These are phyloP conservation scores for Colletotrichum cordylinicola DNA, from an alignment of 2,329 filamentous ascomycete species.

Conservation along the genomic window DNA sequence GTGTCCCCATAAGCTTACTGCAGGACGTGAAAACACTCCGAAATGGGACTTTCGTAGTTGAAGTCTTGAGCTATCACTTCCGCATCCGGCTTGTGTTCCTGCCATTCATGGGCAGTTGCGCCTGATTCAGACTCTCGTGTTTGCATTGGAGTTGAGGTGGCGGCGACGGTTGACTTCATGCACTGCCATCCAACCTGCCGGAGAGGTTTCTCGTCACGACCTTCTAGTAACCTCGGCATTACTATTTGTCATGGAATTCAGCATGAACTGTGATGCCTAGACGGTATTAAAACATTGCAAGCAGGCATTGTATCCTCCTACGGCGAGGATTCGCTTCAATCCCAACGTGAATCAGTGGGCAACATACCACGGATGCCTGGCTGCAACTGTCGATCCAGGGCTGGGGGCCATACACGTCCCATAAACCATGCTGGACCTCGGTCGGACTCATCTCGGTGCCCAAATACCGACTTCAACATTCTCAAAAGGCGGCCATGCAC, in stretches of 20 bases:
- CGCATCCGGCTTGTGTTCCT: not conserved
- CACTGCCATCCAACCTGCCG: not conserved
- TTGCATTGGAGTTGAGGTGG: not conserved
- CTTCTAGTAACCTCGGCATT: not conserved
- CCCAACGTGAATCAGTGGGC: not conserved
- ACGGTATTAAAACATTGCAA: not conserved
- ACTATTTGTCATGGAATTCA: not conserved
- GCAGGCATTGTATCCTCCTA: not conserved
- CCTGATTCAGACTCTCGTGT: not conserved
- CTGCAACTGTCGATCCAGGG: not conserved
- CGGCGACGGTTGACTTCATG: not conserved
- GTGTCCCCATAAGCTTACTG: not conserved
- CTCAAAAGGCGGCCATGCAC: not conserved
- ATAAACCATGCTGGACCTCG: not conserved
- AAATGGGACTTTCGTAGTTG: not conserved
- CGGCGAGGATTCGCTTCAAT: not conserved
- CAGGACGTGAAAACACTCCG: not conserved
- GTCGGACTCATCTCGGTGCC: not conserved
- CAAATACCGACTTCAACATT: not conserved
- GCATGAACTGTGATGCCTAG: not conserved
- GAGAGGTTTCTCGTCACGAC: not conserved
- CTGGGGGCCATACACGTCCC: not conserved
- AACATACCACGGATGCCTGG: not conserved
- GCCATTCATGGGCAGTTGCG: rapidly evolving
- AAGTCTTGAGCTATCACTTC: not conserved